Base-by-base conservation (phyloP, 2,329 filamentous ascomycete species). In the Pseudocercospora fijiensis region DNA sequence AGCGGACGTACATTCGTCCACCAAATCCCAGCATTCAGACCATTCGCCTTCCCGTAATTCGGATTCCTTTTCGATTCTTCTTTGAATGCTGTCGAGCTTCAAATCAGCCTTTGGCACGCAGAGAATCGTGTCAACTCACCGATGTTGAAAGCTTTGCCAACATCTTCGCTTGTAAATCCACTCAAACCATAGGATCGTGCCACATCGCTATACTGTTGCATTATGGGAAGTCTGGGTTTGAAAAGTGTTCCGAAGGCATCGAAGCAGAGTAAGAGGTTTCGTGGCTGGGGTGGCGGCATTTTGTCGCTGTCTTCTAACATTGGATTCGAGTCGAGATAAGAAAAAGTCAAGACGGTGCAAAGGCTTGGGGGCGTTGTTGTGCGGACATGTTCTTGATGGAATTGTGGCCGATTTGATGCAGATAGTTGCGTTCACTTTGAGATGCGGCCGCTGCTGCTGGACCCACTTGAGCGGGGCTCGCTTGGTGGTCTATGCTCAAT, bases 161-260 rank as follows among this genome's bases (percentile, higher is more conserved):
- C 76, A 61, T 82, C 76, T 2, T 77, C 74, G 26, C 81, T 77
- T 2, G 67, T 75, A 60, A 83, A 77, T 65, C 76, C 74, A 8
- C 69, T 68, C 45, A 87, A 69, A 2, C 85, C 85, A 70, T 83
- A 79, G 58, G 78, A 74, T 18, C 79, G 73, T 0, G 85, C 86
- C 2, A 84, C 77, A 20, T 79, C 74, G 41, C 76, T 79, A 72
- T 89, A 89, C 68, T 87, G 84, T 58, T 77, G 72, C 4, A 79
- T 76, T 7, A 88, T 80, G 0, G 84, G 76, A 9, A 71, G 69
- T 56, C 77, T 81, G 0, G 86, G 85, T 10, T 74, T 76, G 74
- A 87, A 88, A 2, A 89, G 77, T 0, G 86, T 89, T n/a, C 84
- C 85, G 68, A 88, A 88, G 4, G 86, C 86, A 72, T 89, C 86